phyloP scores from a whole-genome alignment of 2,329 filamentous ascomycete genomes.

The Arachnomyces sp. region DNA sequence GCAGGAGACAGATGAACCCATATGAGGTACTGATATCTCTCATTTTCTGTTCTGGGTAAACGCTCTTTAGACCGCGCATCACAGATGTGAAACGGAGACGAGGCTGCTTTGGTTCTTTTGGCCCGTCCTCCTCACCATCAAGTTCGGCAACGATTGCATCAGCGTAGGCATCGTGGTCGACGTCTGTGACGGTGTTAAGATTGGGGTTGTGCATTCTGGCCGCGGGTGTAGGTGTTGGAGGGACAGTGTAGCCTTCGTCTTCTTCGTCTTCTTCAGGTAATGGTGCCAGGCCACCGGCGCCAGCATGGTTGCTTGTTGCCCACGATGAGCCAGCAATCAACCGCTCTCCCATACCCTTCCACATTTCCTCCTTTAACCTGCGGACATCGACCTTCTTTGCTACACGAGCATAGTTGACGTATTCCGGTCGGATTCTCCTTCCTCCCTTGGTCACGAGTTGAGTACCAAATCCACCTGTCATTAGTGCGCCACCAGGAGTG shows the following conservation, averaged over 20 bases:
- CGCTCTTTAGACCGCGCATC: slow-evolving; percentile 77
- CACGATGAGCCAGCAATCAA: slow-evolving; percentile 28
- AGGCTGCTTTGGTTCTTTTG: slow-evolving; percentile 34
- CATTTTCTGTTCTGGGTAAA: slow-evolving; percentile 80
- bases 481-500: slow-evolving; percentile 30
- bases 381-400: slow-evolving; percentile 61
- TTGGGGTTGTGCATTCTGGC: too few relatives aligned
- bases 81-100: slow-evolving; percentile 78
- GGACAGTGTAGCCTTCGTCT: background rate
- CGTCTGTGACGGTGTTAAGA: too few relatives aligned
- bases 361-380: slow-evolving; percentile 57
- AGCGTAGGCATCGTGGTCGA: too few relatives aligned
- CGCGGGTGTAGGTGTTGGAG: too few relatives aligned
- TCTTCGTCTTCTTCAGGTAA: slow-evolving; percentile 10
- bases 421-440: slow-evolving; percentile 51
- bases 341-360: slow-evolving; percentile 50
- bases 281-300: slow-evolving; percentile 13
- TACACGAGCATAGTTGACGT: slow-evolving; percentile 56
- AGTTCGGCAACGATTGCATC: slow-evolving; percentile 15
- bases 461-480: slow-evolving; percentile 50
- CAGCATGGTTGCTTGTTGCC: slow-evolving; percentile 12
- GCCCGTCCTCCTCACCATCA: slow-evolving; percentile 18
- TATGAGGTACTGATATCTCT: slow-evolving; percentile 87
- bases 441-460: slow-evolving; percentile 55
- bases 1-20: slow-evolving; percentile 88